Percentiles rank a stretch among this genome's conserved stretches.
Evolutionary conservation across 169 alveolate genomes (phyloP).

Genomic region (Eimeria praecox): DNA sequence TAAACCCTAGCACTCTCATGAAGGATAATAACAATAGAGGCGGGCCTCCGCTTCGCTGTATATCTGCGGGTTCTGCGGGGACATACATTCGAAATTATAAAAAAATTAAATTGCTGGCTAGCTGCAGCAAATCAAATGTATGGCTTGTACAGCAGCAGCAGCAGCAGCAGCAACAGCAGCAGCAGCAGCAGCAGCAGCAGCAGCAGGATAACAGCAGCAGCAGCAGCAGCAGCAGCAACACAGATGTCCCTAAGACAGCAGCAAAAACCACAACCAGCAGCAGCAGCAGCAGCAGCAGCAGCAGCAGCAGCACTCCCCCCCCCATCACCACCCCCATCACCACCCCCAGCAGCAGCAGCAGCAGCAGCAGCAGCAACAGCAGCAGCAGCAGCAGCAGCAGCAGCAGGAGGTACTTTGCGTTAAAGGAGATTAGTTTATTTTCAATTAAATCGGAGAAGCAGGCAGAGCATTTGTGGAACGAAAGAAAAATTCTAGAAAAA

Average conservation of each 20-base stretch:
- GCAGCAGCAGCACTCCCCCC: neutral
- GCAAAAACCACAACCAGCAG: neutral
- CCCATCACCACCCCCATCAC: too few relatives aligned
- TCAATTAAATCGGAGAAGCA: conserved; percentile 47
- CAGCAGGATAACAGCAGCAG: neutral
- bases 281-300: neutral
- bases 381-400: conserved; percentile 33
- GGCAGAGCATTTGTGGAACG: conserved; percentile 76
- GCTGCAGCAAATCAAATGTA: conserved; percentile 32
- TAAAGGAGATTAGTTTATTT: conserved; percentile 30
- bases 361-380: conserved; percentile 39
- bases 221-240: neutral
- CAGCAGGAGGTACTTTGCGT: conserved; percentile 32
- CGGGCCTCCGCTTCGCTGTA: neutral
- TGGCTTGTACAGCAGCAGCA: conserved; percentile 37
- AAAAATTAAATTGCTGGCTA: neutral
- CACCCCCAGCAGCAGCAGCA: neutral
- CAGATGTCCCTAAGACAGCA: neutral
- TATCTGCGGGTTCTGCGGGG: neutral
- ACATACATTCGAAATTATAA: neutral
- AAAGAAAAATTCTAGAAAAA: conserved; percentile 24
- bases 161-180: conserved; percentile 15
- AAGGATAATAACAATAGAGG: neutral
- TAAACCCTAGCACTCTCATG: too few relatives aligned
- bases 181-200: conserved; percentile 9